Base-by-base conservation (phyloP, 306 rosid species). In the Malus asiatica region DNA sequence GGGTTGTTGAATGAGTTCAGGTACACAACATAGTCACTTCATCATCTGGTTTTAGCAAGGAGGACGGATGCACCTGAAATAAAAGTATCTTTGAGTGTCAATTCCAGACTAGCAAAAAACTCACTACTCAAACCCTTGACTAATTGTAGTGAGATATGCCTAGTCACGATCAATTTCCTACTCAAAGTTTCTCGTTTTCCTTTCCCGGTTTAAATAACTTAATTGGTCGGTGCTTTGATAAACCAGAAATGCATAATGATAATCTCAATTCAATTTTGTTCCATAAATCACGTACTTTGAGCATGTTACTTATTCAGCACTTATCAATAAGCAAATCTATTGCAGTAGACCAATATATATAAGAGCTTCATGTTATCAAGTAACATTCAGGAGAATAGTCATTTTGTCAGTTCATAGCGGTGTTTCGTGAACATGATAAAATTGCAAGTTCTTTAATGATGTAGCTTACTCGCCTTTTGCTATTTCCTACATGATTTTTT, bases 11-110 rank as follows among this genome's bases (percentile, higher is more conserved):
- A 92, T 89, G 51, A 95, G 96, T 78, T 90, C 99, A 74, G 97
- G 83, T 85, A 95, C 77, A 92, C 90, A 66, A 95, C 90, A 73
- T 90, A 95, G 79, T 95, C 97, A 12, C 97, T 6, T 88, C 83
- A 0, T 92, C 96, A 74, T 95, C 96, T 53, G 91, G 45, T 72
- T 70, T 89, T 77, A 95, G 71, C 48, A 82, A 84, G n/a, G 93
- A 85, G 68, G 99, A 90, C 4, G 97, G 97, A 82, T 95, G 99
- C 84, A 95, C 99, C 97, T 95, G 69, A 77, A 70, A 71, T 45
- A 46, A 32, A 77, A 75, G 73, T 30, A 30, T 30, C 4, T 30
- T 5, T 30, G 33, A 30, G 30, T 15, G 25, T 60, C 57, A 73
- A 29, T 23, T 72, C 40, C 2, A 25, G 57, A 60, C 23, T 58